Percentiles rank a stretch among this genome's conserved stretches.
Evolutionary conservation across 805 yeast genomes (phyloP).

Genomic region (Cyberlindnera misumaiensis): DNA sequence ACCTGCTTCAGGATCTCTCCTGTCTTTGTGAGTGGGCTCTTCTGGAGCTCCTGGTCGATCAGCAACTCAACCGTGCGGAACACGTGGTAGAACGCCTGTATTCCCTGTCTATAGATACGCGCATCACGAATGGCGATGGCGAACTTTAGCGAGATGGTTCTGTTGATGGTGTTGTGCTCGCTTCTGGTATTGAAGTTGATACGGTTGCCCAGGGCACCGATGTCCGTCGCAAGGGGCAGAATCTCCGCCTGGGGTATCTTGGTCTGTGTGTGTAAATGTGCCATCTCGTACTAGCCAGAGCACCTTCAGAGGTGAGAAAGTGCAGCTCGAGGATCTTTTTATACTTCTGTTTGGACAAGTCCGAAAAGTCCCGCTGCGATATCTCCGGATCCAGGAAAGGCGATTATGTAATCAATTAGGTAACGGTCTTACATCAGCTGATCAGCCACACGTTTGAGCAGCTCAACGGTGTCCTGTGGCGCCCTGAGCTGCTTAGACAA

Average conservation of each 20-base stretch:
- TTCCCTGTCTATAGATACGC: slow-evolving; percentile 72
- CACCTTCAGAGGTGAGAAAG: too few relatives aligned
- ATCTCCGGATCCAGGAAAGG: neutral
- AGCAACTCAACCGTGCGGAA: slow-evolving; percentile 57
- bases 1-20: slow-evolving; percentile 45
- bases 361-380: neutral
- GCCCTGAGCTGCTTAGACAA: slow-evolving; percentile 39
- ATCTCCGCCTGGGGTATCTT: slow-evolving; percentile 39
- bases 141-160: slow-evolving; percentile 59
- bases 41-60: slow-evolving; percentile 38
- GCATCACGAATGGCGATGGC: slow-evolving; percentile 73
- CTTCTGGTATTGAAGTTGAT: slow-evolving; percentile 63
- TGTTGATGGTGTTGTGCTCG: slow-evolving; percentile 63
- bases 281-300: neutral
- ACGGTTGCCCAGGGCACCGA: slow-evolving; percentile 79
- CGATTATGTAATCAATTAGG: neutral
- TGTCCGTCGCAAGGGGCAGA: slow-evolving; percentile 71
- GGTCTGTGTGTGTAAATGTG: slow-evolving; percentile 8
- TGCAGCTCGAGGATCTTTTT: neutral
- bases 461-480: slow-evolving; percentile 32
- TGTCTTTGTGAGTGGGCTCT: slow-evolving; percentile 19
- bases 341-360: neutral
- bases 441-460: slow-evolving; percentile 27
- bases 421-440: neutral
- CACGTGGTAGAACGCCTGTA: slow-evolving; percentile 65